Evolutionary conservation across 2,329 filamentous ascomycete genomes (phyloP).

Genomic region (Stromatinia cepivora): DNA sequence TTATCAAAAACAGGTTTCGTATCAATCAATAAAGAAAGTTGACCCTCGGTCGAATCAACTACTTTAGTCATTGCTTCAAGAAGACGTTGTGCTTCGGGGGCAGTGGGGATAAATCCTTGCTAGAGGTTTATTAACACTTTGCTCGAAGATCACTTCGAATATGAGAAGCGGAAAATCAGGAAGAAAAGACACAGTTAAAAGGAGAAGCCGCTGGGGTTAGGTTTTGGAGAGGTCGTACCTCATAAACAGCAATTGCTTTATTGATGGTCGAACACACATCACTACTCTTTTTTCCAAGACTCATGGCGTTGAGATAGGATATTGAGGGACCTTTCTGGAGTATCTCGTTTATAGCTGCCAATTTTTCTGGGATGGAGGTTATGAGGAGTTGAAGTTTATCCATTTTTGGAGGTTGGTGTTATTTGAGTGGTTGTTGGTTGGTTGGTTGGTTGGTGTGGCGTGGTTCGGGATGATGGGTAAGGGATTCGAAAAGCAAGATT

Average conservation of each 20-base stretch:
- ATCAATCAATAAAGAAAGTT: background rate
- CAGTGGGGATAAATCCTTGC: constrained; percentile 2
- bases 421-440: no score
- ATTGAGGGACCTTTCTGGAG: background rate
- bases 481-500: no score
- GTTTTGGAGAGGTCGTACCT: no score
- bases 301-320: background rate
- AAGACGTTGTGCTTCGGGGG: background rate
- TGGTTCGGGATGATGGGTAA: no score
- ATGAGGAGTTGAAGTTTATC: constrained; percentile 1
- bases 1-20: constrained; percentile 14
- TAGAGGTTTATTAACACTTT: background rate
- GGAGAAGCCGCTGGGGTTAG: no score
- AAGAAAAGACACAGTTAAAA: no score
- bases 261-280: background rate
- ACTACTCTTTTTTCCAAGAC: background rate
- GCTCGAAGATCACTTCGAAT: no score
- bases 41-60: background rate
- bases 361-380: background rate
- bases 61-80: constrained; percentile 5
- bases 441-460: no score
- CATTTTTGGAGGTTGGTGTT: background rate
- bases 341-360: background rate
- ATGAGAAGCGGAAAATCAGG: no score
- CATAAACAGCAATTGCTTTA: constrained; percentile 1